A percentile compares a stretch with the other conserved stretches of the same genome.
Conservation (phyloP, 306 rosid genomes). For the Casuarina cunninghamiana region DNA sequence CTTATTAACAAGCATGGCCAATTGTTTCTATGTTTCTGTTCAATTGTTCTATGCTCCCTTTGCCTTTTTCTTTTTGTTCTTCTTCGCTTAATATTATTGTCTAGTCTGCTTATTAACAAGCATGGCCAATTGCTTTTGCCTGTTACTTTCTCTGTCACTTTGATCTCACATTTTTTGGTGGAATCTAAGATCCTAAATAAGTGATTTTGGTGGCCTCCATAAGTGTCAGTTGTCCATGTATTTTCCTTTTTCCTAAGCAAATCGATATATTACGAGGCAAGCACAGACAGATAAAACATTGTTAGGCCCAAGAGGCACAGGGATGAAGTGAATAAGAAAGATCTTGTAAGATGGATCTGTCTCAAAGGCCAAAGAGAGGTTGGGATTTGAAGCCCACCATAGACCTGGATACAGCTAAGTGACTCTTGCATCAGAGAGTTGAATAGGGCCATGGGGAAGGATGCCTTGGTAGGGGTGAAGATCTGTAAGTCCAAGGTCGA, state of each 20-base stretch:
- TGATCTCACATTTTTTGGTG: not conserved
- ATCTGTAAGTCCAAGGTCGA: too few relatives aligned
- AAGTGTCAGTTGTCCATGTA: not conserved
- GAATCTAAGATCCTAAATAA: not conserved
- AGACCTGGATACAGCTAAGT: too few relatives aligned
- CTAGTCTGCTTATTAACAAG: not conserved
- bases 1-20: not conserved
- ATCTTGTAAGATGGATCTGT: too few relatives aligned
- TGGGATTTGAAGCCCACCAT: too few relatives aligned
- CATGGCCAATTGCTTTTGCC: not conserved
- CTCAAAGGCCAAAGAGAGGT: too few relatives aligned
- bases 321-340: too few relatives aligned
- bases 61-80: not conserved
- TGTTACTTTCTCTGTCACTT: not conserved
- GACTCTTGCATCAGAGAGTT: too few relatives aligned
- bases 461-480: too few relatives aligned
- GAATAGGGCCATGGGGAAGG: too few relatives aligned
- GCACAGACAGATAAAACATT: too few relatives aligned
- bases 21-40: not conserved
- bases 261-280: too few relatives aligned
- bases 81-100: not conserved
- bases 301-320: too few relatives aligned
- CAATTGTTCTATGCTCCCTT: not conserved
- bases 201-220: not conserved
- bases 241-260: not conserved